Evolutionary conservation across 305 asterid genomes (phyloP), one percentile per base, ranked within the genome.

Genomic region (Ilex paraguariensis): DNA sequence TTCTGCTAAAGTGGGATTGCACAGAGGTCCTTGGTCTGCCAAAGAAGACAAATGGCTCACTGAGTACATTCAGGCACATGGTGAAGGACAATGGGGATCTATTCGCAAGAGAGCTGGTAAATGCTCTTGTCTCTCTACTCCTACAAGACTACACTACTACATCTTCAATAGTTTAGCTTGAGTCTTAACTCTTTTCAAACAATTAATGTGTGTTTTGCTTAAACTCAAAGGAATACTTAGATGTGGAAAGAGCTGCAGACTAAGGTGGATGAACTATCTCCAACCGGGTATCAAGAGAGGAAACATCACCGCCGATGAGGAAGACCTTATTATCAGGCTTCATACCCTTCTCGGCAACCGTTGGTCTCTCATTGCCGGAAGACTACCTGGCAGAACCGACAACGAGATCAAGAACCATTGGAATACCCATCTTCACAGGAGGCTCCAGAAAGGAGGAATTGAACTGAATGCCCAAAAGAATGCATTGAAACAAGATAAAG

Each of bases 21-120:
- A 66, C 51, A 76, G 80, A 74, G 85, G 85, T 2, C 80, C 85
- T 0, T 80, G 85, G 85, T 80, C 85, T 3, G 33, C 75, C 39
- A 71, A 66, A 56, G 85, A 80, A 63, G 85, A 80, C 61, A 30
- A 68, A 11, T 13, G 72, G 3, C 76, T 80, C 64, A 63, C 78
- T 51, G 40, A 72, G 40, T 74, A 65, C 74, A 80, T 80, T 51
- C 80, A 68, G 10, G 31, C 33, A 48, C 66, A 80, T 17, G 85
- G 85, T 40, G 82, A 76, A 61, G 85, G 85, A 52, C 82, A 76
- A 55, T 80, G 85, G 85, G 66, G 80, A 51, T 66, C 85, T 28
- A 77, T 80, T 51, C 85, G 82, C 21, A 74, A 57, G 5, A 76
- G 66, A 32, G 85, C 85, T n/a, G 85, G 84, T 79, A 67, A 31